Evolutionary conservation across 2,329 filamentous ascomycete species (phyloP), one percentile per base, ranked within the genome.

Genomic region (Neonectria hederae): DNA sequence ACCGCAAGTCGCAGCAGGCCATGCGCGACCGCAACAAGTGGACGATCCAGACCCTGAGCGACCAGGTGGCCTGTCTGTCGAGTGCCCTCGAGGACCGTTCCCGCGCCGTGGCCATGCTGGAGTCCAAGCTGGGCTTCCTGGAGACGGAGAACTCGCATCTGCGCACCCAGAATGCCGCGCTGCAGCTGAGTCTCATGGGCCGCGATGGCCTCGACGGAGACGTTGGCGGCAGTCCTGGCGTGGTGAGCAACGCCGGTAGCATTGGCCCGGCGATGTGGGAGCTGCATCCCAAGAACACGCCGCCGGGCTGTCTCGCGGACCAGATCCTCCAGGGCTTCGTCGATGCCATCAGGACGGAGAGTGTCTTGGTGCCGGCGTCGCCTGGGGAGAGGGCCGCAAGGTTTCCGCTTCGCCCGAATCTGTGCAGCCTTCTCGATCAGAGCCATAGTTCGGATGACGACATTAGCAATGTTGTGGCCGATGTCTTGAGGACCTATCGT

Each of bases 1-100:
- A 77, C 57, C 74, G 75, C 48, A 75, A 74, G 59, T 76, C 73
- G 0, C 75, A 76, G 64, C 75, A 77, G 69, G 75, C 75, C 17
- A 77, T 77, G 75, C 71, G 75, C 6, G 74, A 77, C 60, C 73
- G 75, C 13, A 76, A 74, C 43, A 76, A 72, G 63, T 76, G 73
- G 72, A 72, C 73, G 9, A 74, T 77, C 21, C 66, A 71, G 46
- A 69, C 72, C 26, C 64, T 77, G 28, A 74, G 67, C 13, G 71
- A 75, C 32, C 74, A 76, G 60, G 72, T 77, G n/a, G 67, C 69
- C 26, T 69, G 66, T 19, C 64, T 77, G 13, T 72, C 69, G 5
- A 58, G 60, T 14, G 63, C 67, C 6, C 67, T 76, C 17, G 72
- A 72, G 24, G 74, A 74, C 45, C 69, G 67, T 1, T 61, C 57